Base-by-base conservation (phyloP, 305 asterid species). In the Fraxinus velutina region DNA sequence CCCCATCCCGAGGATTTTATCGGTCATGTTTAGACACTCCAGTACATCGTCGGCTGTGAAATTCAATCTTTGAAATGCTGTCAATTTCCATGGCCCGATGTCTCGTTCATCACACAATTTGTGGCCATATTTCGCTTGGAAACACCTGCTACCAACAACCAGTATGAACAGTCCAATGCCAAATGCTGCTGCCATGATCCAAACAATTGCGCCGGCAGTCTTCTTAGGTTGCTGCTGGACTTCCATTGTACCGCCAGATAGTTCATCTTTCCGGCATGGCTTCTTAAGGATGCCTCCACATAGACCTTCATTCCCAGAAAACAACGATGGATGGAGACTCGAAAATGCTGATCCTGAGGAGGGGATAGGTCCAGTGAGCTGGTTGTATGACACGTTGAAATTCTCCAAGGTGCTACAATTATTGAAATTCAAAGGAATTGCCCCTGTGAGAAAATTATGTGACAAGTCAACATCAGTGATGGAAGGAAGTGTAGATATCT, bases 321-420 rank as follows among this genome's bases (percentile, higher is more conserved):
- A 95, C 0, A 93, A 90, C 0, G 99, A 95, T 0, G 93, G 91
- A 50, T 91, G 97, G 6, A 91, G 86, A 55, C 84, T 84, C 0
- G 98, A 88, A 44, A 95, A 95, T 6, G 89, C 84, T 1, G 89
- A 75, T 2, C 95, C 96, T 0, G 94, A 83, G 0, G 94, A 86
- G 1, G 99, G 97, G 0, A 95, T 87, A 1, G 99, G 97, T 3
- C 99, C 99, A 0, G 95, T 92, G 77, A 95, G 93, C 82, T 86
- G 94, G 84, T 95, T 95, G 76, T 90, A 92, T 0, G 99, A 95
- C 1, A 95, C 97, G 19, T 95, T 93, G 90, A 95, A 93, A 75
- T 78, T 90, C 83, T 93, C 97, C 32, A 95, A 80, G 1, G 97
- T 92, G 24, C 91, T 89, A 81, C 94, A 91, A 64, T 91, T 91